Percentiles rank a stretch among this genome's conserved stretches.
These are phyloP conservation scores for Rachicladosporium sp. DNA, from an alignment of 2,329 filamentous ascomycete species.

Conservation along the genomic window DNA sequence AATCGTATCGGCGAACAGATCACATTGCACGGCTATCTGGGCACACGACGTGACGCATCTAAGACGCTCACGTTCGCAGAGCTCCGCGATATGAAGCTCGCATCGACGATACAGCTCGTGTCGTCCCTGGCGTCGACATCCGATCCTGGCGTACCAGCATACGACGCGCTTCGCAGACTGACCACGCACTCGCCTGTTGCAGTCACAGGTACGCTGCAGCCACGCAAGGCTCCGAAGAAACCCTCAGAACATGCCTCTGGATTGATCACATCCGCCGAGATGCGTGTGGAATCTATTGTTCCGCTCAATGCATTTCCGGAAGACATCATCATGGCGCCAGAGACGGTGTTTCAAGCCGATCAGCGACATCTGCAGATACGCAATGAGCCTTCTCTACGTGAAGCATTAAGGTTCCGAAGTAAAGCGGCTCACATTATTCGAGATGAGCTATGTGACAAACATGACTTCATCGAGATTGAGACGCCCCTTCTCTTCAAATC, in stretches of 20 bases:
- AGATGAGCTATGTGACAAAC: conserved; percentile 40
- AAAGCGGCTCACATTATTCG: conserved; percentile 43
- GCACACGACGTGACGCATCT: conserved; percentile 53
- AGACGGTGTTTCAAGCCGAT: conserved; percentile 60
- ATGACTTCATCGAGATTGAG: conserved; percentile 66
- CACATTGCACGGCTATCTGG: conserved; percentile 59
- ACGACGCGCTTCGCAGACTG: conserved; percentile 14
- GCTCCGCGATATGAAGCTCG: conserved; percentile 30
- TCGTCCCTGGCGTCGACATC: conserved; percentile 16
- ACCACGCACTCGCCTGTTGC: conserved; percentile 40
- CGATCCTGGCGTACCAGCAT: conserved; percentile 16
- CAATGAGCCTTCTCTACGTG: conserved; percentile 53
- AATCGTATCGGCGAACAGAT: conserved; percentile 26
- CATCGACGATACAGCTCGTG: conserved; percentile 28
- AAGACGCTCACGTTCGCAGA: conserved; percentile 61
- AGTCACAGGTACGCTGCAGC: conserved; percentile 37
- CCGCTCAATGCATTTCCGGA: conserved; percentile 62
- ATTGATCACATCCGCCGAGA: conserved; percentile 37
- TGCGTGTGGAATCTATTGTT: conserved; percentile 50
- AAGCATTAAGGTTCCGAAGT: conserved; percentile 60
- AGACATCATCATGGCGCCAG: conserved; percentile 63
- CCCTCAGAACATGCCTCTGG: conserved; percentile 2
- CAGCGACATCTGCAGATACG: conserved; percentile 76
- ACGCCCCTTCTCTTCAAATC: conserved; percentile 95
- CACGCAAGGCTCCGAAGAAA: conserved; percentile 28